phyloP scores from a whole-genome alignment of 495 filamentous ascomycete species.

The Aspergillus biplanus region DNA sequence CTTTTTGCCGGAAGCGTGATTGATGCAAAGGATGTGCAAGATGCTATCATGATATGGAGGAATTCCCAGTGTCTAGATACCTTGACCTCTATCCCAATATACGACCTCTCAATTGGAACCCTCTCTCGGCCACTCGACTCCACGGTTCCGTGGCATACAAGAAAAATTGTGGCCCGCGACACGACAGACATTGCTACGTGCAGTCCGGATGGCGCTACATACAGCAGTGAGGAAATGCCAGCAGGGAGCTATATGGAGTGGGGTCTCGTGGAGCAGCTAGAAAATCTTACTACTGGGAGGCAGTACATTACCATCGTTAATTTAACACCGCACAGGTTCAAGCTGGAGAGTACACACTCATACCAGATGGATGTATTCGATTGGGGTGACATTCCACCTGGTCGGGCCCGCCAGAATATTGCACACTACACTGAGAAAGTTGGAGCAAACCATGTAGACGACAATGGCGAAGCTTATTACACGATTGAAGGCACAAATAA shows the following conservation, averaged over 20 bases:
- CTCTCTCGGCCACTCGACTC: background rate
- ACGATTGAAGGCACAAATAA: slow-evolving; percentile 13
- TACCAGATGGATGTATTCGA: slow-evolving; percentile 22
- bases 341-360: slow-evolving; percentile 15
- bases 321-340: slow-evolving; percentile 18
- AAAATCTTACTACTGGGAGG: slow-evolving; percentile 8
- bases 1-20: background rate
- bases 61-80: background rate
- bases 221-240: slow-evolving; percentile 15
- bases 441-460: slow-evolving; percentile 10
- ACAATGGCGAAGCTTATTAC: slow-evolving; percentile 20
- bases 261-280: slow-evolving; percentile 4
- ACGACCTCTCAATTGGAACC: background rate
- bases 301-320: slow-evolving; percentile 21
- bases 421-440: slow-evolving; percentile 9
- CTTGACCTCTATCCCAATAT: background rate
- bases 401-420: slow-evolving; percentile 16
- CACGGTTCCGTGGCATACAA: background rate
- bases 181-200: background rate
- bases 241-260: slow-evolving; percentile 17
- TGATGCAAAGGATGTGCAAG: background rate
- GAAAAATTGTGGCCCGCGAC: background rate
- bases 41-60: background rate
- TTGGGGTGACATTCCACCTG: slow-evolving; percentile 19
- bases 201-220: slow-evolving; percentile 11